Evolutionary conservation across 2,329 filamentous ascomycete species (phyloP).

Genomic region (Exophiala phaeomuriformis): DNA sequence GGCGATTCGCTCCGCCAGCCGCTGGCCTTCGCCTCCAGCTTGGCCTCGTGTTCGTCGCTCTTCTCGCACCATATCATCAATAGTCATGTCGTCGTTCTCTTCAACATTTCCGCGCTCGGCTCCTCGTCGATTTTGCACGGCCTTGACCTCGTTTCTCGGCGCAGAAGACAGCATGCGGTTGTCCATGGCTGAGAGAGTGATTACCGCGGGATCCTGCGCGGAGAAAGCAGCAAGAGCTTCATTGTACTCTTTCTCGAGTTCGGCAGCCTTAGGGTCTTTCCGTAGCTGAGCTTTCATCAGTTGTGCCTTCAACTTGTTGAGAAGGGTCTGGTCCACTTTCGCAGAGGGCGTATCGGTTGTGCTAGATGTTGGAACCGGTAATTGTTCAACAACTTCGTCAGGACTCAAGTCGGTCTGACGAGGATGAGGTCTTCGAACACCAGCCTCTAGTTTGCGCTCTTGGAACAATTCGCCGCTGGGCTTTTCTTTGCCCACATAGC

Average conservation of each 20-base stretch:
- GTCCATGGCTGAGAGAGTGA: slow-evolving; percentile 81
- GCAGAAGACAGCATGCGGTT: slow-evolving; percentile 80
- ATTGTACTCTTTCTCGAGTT: slow-evolving; percentile 79
- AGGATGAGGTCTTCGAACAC: slow-evolving; percentile 35
- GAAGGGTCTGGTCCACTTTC: slow-evolving; percentile 51
- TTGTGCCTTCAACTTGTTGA: slow-evolving; percentile 86
- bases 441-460: slow-evolving; percentile 60
- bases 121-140: slow-evolving; percentile 71
- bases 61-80: slow-evolving; percentile 95
- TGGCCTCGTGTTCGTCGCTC: slow-evolving; percentile 77
- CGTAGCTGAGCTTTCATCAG: slow-evolving; percentile 93
- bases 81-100: slow-evolving; percentile 90
- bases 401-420: slow-evolving; percentile 27
- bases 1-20: slow-evolving; percentile 85
- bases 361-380: slow-evolving; percentile 29
- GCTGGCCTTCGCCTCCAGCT: slow-evolving; percentile 68
- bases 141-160: slow-evolving; percentile 65
- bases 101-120: slow-evolving; percentile 75
- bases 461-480: slow-evolving; percentile 80
- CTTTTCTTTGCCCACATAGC: slow-evolving; percentile 76
- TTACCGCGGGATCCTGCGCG: slow-evolving; percentile 57
- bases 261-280: slow-evolving; percentile 63
- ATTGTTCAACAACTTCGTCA: slow-evolving; percentile 33
- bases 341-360: not conserved
- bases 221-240: slow-evolving; percentile 59